Conservation (phyloP, 23 red algal species). For the Gracilariopsis chorda region DNA sequence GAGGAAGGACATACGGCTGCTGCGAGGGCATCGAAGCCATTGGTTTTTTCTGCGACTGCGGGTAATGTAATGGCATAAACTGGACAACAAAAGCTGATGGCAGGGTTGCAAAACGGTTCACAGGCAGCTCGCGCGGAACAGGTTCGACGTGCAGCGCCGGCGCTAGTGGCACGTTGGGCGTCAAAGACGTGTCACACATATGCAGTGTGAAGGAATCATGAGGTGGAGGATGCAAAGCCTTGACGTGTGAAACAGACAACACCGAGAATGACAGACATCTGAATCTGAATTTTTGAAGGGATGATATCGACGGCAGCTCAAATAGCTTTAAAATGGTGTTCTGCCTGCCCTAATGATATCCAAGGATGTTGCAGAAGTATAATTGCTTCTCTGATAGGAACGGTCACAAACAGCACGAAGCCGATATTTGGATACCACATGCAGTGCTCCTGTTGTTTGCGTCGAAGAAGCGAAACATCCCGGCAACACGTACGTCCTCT, state of each 20-base stretch:
- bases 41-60: background rate
- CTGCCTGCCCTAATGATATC: background rate
- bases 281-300: slow-evolving; percentile 2
- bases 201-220: background rate
- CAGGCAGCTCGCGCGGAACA: background rate
- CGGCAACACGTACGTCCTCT: background rate
- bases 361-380: background rate
- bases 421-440: background rate
- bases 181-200: background rate
- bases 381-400: background rate
- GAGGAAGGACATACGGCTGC: background rate
- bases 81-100: background rate
- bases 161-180: background rate
- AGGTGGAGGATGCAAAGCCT: background rate
- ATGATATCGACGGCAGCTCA: slow-evolving; percentile 6
- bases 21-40: background rate
- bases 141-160: background rate
- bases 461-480: slow-evolving; percentile 4
- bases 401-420: background rate
- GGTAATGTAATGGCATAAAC: background rate
- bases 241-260: background rate
- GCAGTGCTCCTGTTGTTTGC: slow-evolving; percentile 31
- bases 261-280: background rate
- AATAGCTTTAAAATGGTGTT: slow-evolving; percentile 4
- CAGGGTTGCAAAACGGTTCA: background rate